These are phyloP conservation scores for Lodderomyces jiufengensis DNA, from an alignment of 1,139 yeast genomes.

Conservation along the genomic window DNA sequence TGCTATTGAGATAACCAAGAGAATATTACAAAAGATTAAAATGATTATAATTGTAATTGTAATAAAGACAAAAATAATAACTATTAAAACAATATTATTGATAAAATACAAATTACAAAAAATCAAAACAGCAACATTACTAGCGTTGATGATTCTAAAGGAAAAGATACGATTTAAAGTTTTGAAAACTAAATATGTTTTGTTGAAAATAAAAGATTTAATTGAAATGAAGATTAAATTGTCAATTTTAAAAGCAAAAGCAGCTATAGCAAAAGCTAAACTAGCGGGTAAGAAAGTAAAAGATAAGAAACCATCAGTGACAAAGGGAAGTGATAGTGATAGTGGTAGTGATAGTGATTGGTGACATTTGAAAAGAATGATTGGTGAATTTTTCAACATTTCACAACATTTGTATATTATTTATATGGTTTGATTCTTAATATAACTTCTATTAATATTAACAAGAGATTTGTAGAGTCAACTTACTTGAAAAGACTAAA, in stretches of 20 bases:
- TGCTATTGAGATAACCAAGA: neutral
- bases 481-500: too few relatives aligned
- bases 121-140: neutral
- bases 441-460: too few relatives aligned
- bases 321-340: constrained; percentile 1
- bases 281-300: neutral
- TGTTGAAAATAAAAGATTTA: too few relatives aligned
- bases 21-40: constrained; percentile 1
- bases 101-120: neutral
- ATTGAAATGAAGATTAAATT: neutral
- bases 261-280: neutral
- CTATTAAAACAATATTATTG: neutral
- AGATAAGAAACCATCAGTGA: constrained; percentile 14
- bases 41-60: constrained; percentile 1
- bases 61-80: neutral
- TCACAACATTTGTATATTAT: too few relatives aligned
- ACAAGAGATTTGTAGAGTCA: too few relatives aligned
- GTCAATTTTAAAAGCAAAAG: constrained; percentile 1
- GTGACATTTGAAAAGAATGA: too few relatives aligned
- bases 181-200: neutral
- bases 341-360: constrained; percentile 1
- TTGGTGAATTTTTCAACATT: too few relatives aligned
- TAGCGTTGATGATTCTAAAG: constrained; percentile 1
- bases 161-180: neutral
- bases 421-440: too few relatives aligned